phyloP scores from a whole-genome alignment of 179 eudicot genomes.

The Beta lomatogona region DNA sequence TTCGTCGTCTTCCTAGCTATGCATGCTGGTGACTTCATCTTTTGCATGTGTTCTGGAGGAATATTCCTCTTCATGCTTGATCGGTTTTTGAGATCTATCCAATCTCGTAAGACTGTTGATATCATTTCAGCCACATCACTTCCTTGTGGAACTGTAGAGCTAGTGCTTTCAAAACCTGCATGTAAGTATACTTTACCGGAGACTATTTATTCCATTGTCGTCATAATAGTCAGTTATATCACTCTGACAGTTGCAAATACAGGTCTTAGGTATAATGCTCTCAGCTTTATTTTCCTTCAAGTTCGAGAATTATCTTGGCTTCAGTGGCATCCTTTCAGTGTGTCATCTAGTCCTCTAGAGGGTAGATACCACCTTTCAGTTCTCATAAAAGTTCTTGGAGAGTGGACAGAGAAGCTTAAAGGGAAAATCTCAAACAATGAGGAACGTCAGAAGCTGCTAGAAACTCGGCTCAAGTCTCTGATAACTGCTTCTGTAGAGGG shows the following conservation, averaged over 20 bases:
- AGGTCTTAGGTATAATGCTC: constrained; percentile 90
- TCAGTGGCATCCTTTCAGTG: constrained; percentile 98
- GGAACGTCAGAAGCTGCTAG: constrained; percentile 34
- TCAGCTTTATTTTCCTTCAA: constrained; percentile 90
- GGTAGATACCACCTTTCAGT: constrained; percentile 74
- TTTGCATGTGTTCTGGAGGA: constrained; percentile 67
- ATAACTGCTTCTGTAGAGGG: constrained; percentile 90
- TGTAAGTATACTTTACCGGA: constrained; percentile 36
- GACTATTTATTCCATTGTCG: neutral
- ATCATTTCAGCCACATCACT: constrained; percentile 67
- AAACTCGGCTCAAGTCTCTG: constrained; percentile 40
- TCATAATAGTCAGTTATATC: neutral
- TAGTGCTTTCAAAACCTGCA: constrained; percentile 75
- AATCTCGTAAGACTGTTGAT: constrained; percentile 79
- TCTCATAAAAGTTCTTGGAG: constrained; percentile 84
- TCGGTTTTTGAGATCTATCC: constrained; percentile 87
- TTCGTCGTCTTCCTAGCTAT: constrained; percentile 80
- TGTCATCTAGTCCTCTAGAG: constrained; percentile 89
- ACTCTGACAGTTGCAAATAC: constrained; percentile 20
- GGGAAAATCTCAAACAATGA: constrained; percentile 42
- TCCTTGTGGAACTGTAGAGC: constrained; percentile 82
- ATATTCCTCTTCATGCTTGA: constrained; percentile 90
- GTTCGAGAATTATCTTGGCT: constrained; percentile 82
- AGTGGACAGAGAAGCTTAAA: constrained; percentile 73
- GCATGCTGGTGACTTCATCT: constrained; percentile 82